phyloP scores from a whole-genome alignment of 176 grass and related monocot species.

The Hyparrhenia diplandra region DNA sequence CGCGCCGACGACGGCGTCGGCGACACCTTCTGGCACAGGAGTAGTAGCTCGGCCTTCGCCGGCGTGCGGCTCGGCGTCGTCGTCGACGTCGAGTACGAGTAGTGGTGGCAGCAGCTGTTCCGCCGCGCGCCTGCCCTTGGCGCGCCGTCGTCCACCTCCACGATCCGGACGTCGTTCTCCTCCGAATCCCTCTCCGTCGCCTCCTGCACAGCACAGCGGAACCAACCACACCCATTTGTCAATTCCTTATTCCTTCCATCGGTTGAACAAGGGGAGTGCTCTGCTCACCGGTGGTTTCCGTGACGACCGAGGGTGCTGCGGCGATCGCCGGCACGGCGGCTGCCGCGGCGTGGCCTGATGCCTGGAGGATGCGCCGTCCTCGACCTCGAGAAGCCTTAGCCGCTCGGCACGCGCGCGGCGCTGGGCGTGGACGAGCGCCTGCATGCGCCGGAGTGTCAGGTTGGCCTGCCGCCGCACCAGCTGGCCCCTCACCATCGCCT shows the following conservation, averaged over 20 bases:
- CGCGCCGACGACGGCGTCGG: slow-evolving; percentile 38
- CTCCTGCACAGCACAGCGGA: background rate
- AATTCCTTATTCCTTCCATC: background rate
- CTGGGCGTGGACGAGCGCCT: slow-evolving; percentile 65
- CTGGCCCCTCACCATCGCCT: slow-evolving; percentile 68
- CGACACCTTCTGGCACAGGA: slow-evolving; percentile 20
- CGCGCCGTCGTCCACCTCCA: slow-evolving; percentile 36
- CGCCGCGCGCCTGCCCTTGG: background rate
- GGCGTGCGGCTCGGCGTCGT: background rate
- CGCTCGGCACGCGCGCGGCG: slow-evolving; percentile 35
- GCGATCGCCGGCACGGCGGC: slow-evolving; percentile 26
- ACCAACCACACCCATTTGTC: background rate
- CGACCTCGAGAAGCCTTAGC: slow-evolving; percentile 14
- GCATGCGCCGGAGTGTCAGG: slow-evolving; percentile 59
- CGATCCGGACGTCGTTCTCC: slow-evolving; percentile 31
- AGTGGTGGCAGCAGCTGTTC: slow-evolving; percentile 12
- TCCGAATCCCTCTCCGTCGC: slow-evolving; percentile 9
- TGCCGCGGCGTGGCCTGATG: background rate
- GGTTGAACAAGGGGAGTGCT: background rate
- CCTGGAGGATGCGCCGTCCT: background rate
- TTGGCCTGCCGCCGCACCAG: slow-evolving; percentile 62
- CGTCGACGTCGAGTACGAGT: background rate
- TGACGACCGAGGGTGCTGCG: slow-evolving; percentile 28
- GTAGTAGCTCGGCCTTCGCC: slow-evolving; percentile 4
- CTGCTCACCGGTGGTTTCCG: slow-evolving; percentile 23